Percentiles rank a stretch among this genome's conserved stretches.
These are phyloP conservation scores for Adansonia grandidieri DNA, from an alignment of 441 rosid genomes.

Conservation along the genomic window DNA sequence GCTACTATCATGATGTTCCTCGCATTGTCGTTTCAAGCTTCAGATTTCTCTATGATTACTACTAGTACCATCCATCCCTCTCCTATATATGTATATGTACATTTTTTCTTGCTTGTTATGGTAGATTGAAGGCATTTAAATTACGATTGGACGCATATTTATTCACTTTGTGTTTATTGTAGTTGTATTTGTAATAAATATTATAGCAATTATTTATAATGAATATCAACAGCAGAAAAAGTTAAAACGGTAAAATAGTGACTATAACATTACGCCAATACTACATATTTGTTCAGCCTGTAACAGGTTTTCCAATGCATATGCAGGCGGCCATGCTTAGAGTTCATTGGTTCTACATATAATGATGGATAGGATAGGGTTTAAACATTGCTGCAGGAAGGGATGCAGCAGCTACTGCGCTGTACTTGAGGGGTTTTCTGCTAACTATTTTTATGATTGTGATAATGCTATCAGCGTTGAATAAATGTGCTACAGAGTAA, in stretches of 20 bases:
- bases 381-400: background rate
- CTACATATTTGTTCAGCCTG: background rate
- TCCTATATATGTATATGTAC: background rate
- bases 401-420: background rate
- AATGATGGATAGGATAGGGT: background rate
- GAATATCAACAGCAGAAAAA: background rate
- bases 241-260: background rate
- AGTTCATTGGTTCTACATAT: background rate
- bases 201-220: background rate
- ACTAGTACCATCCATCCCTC: background rate
- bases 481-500: background rate
- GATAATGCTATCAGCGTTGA: background rate
- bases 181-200: background rate
- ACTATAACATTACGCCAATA: background rate
- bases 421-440: background rate
- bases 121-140: background rate
- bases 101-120: background rate
- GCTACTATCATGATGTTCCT: background rate
- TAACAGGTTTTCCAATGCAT: background rate
- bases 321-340: background rate
- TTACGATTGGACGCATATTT: no score
- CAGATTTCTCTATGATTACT: constrained; percentile 3
- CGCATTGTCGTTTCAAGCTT: constrained; percentile 5
- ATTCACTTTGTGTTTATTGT: background rate
- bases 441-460: background rate